These are phyloP conservation scores for Xylaria curta DNA, from an alignment of 495 filamentous ascomycete species.

Conservation along the genomic window DNA sequence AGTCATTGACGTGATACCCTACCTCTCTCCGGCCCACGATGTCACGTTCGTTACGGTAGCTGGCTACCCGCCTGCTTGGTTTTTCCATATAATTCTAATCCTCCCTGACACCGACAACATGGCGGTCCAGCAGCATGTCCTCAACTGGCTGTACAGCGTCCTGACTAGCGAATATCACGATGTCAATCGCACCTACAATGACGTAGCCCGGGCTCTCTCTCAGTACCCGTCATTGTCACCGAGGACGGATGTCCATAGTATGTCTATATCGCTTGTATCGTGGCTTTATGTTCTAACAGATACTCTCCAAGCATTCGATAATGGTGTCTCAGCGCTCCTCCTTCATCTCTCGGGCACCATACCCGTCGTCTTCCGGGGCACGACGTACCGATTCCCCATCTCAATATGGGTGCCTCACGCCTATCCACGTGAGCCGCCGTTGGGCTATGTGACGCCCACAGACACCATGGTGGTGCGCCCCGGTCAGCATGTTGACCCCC, in stretches of 20 bases:
- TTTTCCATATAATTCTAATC: not conserved
- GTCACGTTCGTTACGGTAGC: conserved; percentile 20
- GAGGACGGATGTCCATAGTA: conserved; percentile 97
- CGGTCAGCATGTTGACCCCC: conserved; percentile 93
- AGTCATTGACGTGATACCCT: conserved; percentile 9
- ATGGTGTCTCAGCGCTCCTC: conserved; percentile 84
- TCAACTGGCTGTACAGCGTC: conserved; percentile 95
- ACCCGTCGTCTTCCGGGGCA: conserved; percentile 85
- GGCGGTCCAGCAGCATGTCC: conserved; percentile 81
- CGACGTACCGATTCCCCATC: conserved; percentile 89
- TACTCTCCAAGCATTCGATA: conserved; percentile 74
- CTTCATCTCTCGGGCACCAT: conserved; percentile 86
- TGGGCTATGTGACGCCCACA: conserved; percentile 87
- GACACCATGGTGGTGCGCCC: conserved; percentile 88
- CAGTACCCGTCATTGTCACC: conserved; percentile 84
- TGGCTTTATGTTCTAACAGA: conserved; percentile 20
- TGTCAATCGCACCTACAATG: conserved; percentile 88
- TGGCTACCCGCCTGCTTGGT: conserved; percentile 11
- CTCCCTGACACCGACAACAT: conserved; percentile 57
- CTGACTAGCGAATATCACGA: conserved; percentile 90
- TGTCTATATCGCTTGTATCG: conserved; percentile 30
- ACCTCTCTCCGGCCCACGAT: not conserved
- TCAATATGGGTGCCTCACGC: conserved; percentile 94
- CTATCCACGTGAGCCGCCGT: conserved; percentile 84
- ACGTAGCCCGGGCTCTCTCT: conserved; percentile 81